Conservation (phyloP, 1,139 yeast species). For the Blastobotrys indianensis region DNA sequence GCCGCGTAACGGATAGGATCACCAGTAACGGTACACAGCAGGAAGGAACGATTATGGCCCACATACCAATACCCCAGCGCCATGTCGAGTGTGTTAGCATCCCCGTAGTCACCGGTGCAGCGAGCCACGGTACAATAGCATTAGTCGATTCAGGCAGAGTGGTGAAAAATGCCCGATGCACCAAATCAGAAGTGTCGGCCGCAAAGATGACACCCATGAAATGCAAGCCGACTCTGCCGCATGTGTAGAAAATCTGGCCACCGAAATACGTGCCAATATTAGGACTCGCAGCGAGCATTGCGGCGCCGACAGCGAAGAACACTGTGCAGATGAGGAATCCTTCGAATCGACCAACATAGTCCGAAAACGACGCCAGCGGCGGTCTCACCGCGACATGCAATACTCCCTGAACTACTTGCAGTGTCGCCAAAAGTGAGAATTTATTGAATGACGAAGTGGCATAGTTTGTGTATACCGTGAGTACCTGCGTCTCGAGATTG, state of each 20-base stretch:
- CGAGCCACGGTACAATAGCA: conserved; percentile 17
- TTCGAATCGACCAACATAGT: conserved; percentile 39
- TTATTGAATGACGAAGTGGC: conserved; percentile 38
- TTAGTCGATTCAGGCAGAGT: conserved; percentile 30
- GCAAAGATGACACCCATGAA: conserved; percentile 36
- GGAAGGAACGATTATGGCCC: conserved; percentile 68
- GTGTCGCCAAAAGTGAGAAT: conserved; percentile 38
- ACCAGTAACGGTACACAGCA: conserved; percentile 47
- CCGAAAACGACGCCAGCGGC: conserved; percentile 37
- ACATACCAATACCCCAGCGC: conserved; percentile 70
- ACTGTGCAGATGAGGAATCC: conserved; percentile 33
- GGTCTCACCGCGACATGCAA: conserved; percentile 38
- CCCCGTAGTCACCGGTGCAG: conserved; percentile 17
- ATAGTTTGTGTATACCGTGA: conserved; percentile 36
- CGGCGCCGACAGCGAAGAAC: conserved; percentile 30
- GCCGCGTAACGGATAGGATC: conserved; percentile 15
- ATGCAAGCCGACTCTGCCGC: conserved; percentile 37
- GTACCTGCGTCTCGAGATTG: conserved; percentile 37
- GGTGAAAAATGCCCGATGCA: conserved; percentile 35
- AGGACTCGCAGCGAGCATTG: conserved; percentile 31
- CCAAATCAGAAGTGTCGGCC: conserved; percentile 37
- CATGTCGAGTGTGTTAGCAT: conserved; percentile 34
- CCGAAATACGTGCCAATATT: conserved; percentile 32
- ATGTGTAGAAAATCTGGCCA: conserved; percentile 34
- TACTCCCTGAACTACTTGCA: conserved; percentile 38